Percentiles rank a stretch among this genome's conserved stretches.
Evolutionary conservation across 2,329 filamentous ascomycete genomes (phyloP).

Genomic region (Exophiala lecanii-corni): DNA sequence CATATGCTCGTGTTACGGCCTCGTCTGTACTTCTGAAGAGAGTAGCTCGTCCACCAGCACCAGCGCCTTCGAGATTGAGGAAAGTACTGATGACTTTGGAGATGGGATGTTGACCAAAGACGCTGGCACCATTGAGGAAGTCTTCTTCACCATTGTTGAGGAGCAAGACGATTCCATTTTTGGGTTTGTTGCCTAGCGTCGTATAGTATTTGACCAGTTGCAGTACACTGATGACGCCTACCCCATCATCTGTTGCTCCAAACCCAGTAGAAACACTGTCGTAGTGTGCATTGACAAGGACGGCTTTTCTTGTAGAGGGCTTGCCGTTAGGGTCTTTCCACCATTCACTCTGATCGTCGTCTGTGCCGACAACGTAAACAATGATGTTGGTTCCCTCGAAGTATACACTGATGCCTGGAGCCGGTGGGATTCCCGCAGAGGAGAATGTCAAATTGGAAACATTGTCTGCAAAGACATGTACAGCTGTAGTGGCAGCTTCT

Average conservation of each 20-base stretch:
- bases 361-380: conserved; percentile 78
- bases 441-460: conserved; percentile 72
- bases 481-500: conserved; percentile 27
- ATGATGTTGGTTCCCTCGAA: conserved; percentile 92
- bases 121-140: conserved; percentile 78
- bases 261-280: conserved; percentile 90
- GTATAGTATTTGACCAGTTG: conserved; percentile 87
- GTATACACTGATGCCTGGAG: conserved; percentile 57
- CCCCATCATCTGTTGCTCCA: conserved; percentile 89
- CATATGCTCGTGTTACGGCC: conserved; percentile 77
- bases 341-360: conserved; percentile 69
- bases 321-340: conserved; percentile 55
- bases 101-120: conserved; percentile 77
- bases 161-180: conserved; percentile 73
- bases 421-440: conserved; percentile 35
- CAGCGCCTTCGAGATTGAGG: conserved; percentile 90
- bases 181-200: conserved; percentile 63
- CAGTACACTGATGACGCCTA: conserved; percentile 79
- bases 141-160: conserved; percentile 98
- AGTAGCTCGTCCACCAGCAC: conserved; percentile 80
- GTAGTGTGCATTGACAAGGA: conserved; percentile 92
- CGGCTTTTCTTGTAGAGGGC: conserved; percentile 63
- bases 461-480: conserved; percentile 73
- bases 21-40: conserved; percentile 85
- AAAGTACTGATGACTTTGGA: conserved; percentile 80